A percentile compares a stretch with the other conserved stretches of the same genome.
Evolutionary conservation across 2,329 filamentous ascomycete species (phyloP).

Genomic region (Fusarium keratoplasticum): DNA sequence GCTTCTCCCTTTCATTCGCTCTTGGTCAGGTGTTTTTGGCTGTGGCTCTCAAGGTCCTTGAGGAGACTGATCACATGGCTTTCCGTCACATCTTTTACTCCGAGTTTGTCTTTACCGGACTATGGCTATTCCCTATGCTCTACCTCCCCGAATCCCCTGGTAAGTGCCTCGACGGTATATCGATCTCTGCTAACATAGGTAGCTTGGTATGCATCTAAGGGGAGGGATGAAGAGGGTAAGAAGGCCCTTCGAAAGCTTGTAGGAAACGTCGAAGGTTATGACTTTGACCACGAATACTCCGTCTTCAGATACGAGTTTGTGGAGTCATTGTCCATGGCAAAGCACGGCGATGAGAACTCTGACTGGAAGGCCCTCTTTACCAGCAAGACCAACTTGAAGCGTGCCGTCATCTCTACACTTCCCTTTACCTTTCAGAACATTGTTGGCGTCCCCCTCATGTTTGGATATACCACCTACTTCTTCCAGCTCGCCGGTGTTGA

Average conservation of each 20-base stretch:
- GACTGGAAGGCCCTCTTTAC: slow-evolving; percentile 22
- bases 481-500: slow-evolving; percentile 35
- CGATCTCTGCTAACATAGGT: not conserved
- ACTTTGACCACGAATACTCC: slow-evolving; percentile 37
- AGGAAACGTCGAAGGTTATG: slow-evolving; percentile 15
- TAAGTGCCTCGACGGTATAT: not conserved
- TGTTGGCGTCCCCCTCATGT: slow-evolving; percentile 38
- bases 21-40: slow-evolving; percentile 19
- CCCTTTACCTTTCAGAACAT: slow-evolving; percentile 38
- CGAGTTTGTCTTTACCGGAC: slow-evolving; percentile 20
- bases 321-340: slow-evolving; percentile 5
- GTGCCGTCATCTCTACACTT: slow-evolving; percentile 32
- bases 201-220: slow-evolving; percentile 15
- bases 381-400: slow-evolving; percentile 30
- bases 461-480: slow-evolving; percentile 40
- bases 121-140: slow-evolving; percentile 18
- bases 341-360: not conserved
- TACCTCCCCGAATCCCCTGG: slow-evolving; percentile 20
- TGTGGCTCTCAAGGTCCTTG: slow-evolving; percentile 11
- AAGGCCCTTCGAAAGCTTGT: slow-evolving; percentile 20
- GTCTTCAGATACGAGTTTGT: slow-evolving; percentile 32
- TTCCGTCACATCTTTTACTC: slow-evolving; percentile 23
- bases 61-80: slow-evolving; percentile 5
- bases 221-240: slow-evolving; percentile 24
- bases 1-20: slow-evolving; percentile 18